Base-by-base conservation (phyloP, 1,284 basidiomycete genomes). In the Puccinia triticina region DNA sequence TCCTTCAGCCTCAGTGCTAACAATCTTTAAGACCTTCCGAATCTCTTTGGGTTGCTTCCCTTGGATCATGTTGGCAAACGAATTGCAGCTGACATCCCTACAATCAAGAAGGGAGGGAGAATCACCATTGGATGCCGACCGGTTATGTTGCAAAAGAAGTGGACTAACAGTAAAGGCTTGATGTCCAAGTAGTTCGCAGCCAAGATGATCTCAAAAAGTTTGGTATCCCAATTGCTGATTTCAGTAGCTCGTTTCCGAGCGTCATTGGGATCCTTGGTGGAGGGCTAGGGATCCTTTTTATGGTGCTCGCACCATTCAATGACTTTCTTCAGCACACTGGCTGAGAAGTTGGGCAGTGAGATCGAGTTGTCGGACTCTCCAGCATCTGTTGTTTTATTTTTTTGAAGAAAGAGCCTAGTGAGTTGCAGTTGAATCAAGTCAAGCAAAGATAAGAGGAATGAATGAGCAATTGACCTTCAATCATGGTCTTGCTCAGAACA, bases 101-200 rank as follows among this genome's bases (percentile, higher is more conserved):
- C 0, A 66, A 40, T 26, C 16, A 11, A n/a, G 0, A 32, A 14
- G 12, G 14, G 40, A 50, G 46, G 11, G 69, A 12, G 40, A 11
- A n/a, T 34, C n/a, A n/a, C 26, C 4, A n/a, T 14, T 0, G 12
- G 26, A 29, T n/a, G 26, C 48, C 14, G 43, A 43, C 40, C 21
- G 53, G 48, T n/a, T 29, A 74, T 34, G 69, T 0, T 12, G 64
- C 11, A 10, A 32, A 23, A 16, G n/a, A 26, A 66, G 23, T 32
- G 34, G 32, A 90, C 93, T 85, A 85, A 96, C 95, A 99, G 91
- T 69, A 99, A 91, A 53, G 96, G 93, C 90, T 99, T 99, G 90
- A 99, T 99, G 88, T 99, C 97, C 86, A 99, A 93, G 89, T 99
- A 99, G 90, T 99, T 99, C 84, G 97, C 97, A 12, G 97, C 97